phyloP scores from a whole-genome alignment of 257 asterid species.

The Solanum appendiculatum region DNA sequence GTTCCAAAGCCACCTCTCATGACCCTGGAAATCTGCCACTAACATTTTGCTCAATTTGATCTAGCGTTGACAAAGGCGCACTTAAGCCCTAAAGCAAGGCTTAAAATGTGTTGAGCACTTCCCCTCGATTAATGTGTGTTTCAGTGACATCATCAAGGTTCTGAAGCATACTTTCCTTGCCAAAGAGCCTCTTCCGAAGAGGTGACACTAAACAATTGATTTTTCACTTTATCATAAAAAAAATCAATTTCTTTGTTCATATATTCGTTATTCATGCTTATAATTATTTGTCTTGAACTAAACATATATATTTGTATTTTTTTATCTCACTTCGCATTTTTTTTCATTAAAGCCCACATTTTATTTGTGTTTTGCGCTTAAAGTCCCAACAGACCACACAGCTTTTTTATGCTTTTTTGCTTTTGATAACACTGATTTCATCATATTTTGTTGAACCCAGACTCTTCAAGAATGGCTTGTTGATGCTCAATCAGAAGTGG shows the following conservation, averaged over 20 bases:
- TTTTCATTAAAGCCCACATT: not conserved
- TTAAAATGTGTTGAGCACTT: not conserved
- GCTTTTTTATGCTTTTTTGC: not conserved
- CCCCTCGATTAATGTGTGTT: not conserved
- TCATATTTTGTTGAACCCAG: not conserved
- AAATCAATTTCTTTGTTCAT: not conserved
- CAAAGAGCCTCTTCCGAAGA: not conserved
- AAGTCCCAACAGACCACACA: not conserved
- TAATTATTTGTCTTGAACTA: too few relatives aligned
- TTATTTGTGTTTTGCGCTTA: not conserved
- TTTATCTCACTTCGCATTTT: not conserved
- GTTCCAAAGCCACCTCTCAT: not conserved
- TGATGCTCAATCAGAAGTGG: not conserved
- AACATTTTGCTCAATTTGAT: not conserved
- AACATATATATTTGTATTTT: not conserved
- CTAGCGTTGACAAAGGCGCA: not conserved
- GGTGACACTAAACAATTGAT: not conserved
- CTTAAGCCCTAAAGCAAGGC: not conserved
- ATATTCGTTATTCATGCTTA: not conserved
- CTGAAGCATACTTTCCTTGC: not conserved
- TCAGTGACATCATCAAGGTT: not conserved
- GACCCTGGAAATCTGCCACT: not conserved
- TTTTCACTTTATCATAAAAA: not conserved
- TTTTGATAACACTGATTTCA: not conserved
- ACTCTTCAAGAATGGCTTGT: not conserved